These are phyloP conservation scores for Allantophomopsis lycopodina DNA, from an alignment of 2,329 filamentous ascomycete genomes.

Conservation along the genomic window DNA sequence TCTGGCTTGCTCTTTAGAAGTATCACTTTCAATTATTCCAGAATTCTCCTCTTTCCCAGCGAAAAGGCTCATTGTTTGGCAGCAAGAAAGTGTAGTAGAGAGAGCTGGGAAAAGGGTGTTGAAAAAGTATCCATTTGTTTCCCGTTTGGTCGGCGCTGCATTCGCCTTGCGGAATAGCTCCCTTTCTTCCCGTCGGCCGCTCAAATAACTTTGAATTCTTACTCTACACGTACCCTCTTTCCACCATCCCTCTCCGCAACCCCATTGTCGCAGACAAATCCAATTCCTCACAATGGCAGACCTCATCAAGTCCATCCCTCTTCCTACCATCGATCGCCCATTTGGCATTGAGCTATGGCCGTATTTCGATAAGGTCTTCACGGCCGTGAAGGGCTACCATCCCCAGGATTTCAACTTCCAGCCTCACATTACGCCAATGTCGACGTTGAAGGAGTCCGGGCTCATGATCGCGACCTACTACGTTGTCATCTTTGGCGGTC, in stretches of 20 bases:
- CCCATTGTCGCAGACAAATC: slow-evolving; percentile 1
- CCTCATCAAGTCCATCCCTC: slow-evolving; percentile 37
- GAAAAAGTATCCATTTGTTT: no score
- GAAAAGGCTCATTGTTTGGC: no score
- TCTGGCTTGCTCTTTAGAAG: no score
- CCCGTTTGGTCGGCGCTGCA: no score
- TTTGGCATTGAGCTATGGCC: slow-evolving; percentile 91
- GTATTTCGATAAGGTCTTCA: slow-evolving; percentile 81
- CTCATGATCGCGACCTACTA: slow-evolving; percentile 84
- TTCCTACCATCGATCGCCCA: slow-evolving; percentile 77
- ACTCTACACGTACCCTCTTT: slow-evolving; percentile 7
- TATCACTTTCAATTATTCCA: no score
- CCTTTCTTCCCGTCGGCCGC: no score
- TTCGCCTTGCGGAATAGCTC: no score
- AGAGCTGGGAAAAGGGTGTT: no score
- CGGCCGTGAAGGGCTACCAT: slow-evolving; percentile 63
- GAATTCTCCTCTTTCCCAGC: no score
- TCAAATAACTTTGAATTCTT: neutral
- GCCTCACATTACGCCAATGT: slow-evolving; percentile 73
- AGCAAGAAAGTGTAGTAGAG: no score
- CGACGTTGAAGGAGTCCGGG: slow-evolving; percentile 71
- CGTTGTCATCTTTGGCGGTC: slow-evolving; percentile 80
- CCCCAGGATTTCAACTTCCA: slow-evolving; percentile 78
- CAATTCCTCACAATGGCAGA: slow-evolving; percentile 9
- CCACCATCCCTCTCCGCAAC: slow-evolving; percentile 16